These are phyloP conservation scores for Phylloporus sp. DNA, from an alignment of 1,284 basidiomycete genomes.

Conservation along the genomic window DNA sequence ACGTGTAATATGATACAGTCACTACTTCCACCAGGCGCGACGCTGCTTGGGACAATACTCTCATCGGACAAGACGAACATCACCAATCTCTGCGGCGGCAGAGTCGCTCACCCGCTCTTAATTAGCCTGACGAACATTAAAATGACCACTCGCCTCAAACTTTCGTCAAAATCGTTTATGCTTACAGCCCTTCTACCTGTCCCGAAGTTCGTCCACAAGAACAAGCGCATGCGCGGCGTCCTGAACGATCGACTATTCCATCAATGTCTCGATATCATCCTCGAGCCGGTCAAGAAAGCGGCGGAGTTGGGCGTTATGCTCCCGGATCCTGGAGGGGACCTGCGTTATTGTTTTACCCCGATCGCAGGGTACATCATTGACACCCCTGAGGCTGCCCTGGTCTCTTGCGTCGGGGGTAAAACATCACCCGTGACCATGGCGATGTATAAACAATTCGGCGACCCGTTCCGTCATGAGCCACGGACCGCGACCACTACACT, in stretches of 20 bases:
- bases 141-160: no score
- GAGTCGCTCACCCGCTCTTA: no score
- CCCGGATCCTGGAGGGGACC: neutral
- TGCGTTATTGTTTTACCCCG: slow-evolving; percentile 10
- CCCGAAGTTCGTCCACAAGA: slow-evolving; percentile 11
- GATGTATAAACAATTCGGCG: slow-evolving; percentile 10
- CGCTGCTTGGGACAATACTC: no score
- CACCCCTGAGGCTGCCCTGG: slow-evolving; percentile 11
- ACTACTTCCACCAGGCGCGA: no score
- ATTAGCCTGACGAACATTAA: no score
- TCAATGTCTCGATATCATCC: slow-evolving; percentile 9
- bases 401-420: slow-evolving; percentile 7
- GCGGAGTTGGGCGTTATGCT: slow-evolving; percentile 6
- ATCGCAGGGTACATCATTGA: slow-evolving; percentile 12
- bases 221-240: slow-evolving; percentile 1
- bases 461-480: slow-evolving; percentile 2
- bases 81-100: no score
- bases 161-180: neutral
- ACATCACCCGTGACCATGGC: slow-evolving; percentile 14
- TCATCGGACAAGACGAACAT: no score
- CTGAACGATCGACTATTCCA: slow-evolving; percentile 8
- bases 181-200: slow-evolving; percentile 11
- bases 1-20: no score
- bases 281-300: slow-evolving; percentile 7
- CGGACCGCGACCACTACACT: slow-evolving; percentile 1